phyloP scores from a whole-genome alignment of 371 early-diverging fungal genomes.

The Zopfochytrium polystomum region DNA sequence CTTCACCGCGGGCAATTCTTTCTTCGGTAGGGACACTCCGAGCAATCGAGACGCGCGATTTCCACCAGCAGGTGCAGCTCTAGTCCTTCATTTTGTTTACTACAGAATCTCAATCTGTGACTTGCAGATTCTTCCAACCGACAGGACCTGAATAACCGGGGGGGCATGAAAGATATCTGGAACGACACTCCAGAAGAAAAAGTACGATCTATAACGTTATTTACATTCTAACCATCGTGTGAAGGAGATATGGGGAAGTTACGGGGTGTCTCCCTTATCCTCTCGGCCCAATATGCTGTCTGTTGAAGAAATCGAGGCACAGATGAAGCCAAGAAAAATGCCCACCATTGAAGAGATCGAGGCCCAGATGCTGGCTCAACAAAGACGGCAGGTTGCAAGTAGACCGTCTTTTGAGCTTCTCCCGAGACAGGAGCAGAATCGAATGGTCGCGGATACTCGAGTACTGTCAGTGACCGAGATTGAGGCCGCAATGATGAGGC shows the following conservation, averaged over 20 bases:
- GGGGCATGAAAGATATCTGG: slow-evolving; percentile 15
- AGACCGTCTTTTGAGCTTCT: not conserved
- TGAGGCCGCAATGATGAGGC: slow-evolving; percentile 56
- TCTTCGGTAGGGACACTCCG: too few relatives aligned
- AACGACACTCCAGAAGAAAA: slow-evolving; percentile 9
- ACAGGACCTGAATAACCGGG: too few relatives aligned
- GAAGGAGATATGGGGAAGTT: too few relatives aligned
- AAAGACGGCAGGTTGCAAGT: not conserved
- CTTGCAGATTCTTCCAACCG: slow-evolving; percentile 5
- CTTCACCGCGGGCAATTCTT: slow-evolving; percentile 32
- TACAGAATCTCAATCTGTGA: too few relatives aligned
- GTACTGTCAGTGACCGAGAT: slow-evolving; percentile 68
- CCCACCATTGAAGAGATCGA: too few relatives aligned
- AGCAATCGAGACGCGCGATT: too few relatives aligned
- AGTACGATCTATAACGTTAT: too few relatives aligned
- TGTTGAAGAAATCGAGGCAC: slow-evolving; percentile 51
- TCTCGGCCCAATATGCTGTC: slow-evolving; percentile 34
- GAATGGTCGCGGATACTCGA: slow-evolving; percentile 27
- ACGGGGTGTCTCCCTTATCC: slow-evolving; percentile 1
- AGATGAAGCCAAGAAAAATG: slow-evolving; percentile 28
- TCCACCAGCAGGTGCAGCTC: too few relatives aligned
- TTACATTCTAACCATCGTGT: too few relatives aligned
- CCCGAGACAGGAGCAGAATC: not conserved
- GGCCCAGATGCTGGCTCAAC: not conserved
- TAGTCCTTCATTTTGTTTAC: too few relatives aligned